phyloP scores from a whole-genome alignment of 441 rosid species.

The Populus trichocarpa region DNA sequence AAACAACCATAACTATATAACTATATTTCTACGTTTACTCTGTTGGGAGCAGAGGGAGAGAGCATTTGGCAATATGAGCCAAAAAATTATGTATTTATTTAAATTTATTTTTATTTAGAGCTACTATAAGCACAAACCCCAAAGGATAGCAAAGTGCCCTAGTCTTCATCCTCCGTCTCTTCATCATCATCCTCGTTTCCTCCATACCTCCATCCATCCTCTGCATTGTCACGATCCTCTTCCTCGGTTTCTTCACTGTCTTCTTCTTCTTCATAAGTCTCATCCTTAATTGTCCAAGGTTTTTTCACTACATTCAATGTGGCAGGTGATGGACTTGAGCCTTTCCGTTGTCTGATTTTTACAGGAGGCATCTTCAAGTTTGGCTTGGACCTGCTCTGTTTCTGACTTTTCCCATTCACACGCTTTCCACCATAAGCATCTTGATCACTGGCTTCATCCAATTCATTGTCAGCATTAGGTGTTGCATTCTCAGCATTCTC shows the following conservation, averaged over 20 bases:
- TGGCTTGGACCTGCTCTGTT: constrained; percentile 57
- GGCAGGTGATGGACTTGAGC: constrained; percentile 53
- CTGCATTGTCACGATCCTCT: constrained; percentile 62
- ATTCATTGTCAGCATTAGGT: constrained; percentile 45
- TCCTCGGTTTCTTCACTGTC: constrained; percentile 93
- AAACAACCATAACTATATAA: too few relatives aligned
- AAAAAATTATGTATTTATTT: not conserved
- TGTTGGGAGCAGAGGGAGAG: not conserved
- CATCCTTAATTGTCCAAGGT: constrained; percentile 60
- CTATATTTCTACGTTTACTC: too few relatives aligned
- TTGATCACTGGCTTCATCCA: constrained; percentile 81
- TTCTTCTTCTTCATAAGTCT: constrained; percentile 67
- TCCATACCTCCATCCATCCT: constrained; percentile 78
- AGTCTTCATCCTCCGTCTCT: constrained; percentile 92
- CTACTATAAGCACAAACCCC: not conserved
- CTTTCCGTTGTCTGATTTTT: constrained; percentile 49
- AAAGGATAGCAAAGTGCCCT: not conserved
- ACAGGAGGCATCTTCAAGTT: constrained; percentile 61
- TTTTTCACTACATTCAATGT: constrained; percentile 43
- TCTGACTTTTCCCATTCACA: constrained; percentile 48
- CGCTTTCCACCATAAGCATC: constrained; percentile 57
- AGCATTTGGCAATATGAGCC: not conserved
- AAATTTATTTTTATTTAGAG: not conserved
- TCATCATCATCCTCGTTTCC: constrained; percentile 83
- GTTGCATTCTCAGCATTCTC: constrained; percentile 53